Conservation (phyloP, 768 basidiomycete species). For the Mycena albidolilacea region DNA sequence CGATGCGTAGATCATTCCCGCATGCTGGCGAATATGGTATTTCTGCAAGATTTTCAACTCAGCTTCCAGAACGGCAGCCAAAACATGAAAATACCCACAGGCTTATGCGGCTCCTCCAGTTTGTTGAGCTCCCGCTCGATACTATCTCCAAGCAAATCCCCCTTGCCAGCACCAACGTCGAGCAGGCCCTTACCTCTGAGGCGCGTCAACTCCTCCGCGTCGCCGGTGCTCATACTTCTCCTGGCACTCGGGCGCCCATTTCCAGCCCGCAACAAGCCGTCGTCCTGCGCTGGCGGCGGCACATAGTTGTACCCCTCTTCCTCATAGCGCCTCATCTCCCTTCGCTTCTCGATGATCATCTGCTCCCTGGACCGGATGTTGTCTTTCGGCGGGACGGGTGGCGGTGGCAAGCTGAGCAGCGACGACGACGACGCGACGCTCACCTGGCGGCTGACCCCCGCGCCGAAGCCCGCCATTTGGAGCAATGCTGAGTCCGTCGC, state of each 20-base stretch:
- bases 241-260: constrained; percentile 69
- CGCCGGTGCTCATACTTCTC: constrained; percentile 86
- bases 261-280: constrained; percentile 53
- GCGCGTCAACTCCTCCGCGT: constrained; percentile 66
- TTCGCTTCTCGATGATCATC: constrained; percentile 78
- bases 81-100: constrained; percentile 50
- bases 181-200: constrained; percentile 55
- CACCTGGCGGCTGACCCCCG: constrained; percentile 54
- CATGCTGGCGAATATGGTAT: constrained; percentile 87
- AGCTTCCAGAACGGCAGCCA: constrained; percentile 20
- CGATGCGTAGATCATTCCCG: constrained; percentile 84
- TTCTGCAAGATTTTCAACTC: constrained; percentile 58
- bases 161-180: constrained; percentile 56
- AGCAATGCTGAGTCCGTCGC: constrained; percentile 67
- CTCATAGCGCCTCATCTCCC: constrained; percentile 71
- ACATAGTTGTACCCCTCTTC: constrained; percentile 57
- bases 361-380: constrained; percentile 77
- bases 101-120: constrained; percentile 61
- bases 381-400: constrained; percentile 74
- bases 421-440: constrained; percentile 58
- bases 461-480: constrained; percentile 48
- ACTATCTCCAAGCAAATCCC: constrained; percentile 74
- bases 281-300: constrained; percentile 40
- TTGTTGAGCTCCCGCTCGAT: constrained; percentile 83
- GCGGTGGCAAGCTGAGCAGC: constrained; percentile 55